phyloP scores from a whole-genome alignment of 177 flowering plant species.

The Tripterygium wilfordii region DNA sequence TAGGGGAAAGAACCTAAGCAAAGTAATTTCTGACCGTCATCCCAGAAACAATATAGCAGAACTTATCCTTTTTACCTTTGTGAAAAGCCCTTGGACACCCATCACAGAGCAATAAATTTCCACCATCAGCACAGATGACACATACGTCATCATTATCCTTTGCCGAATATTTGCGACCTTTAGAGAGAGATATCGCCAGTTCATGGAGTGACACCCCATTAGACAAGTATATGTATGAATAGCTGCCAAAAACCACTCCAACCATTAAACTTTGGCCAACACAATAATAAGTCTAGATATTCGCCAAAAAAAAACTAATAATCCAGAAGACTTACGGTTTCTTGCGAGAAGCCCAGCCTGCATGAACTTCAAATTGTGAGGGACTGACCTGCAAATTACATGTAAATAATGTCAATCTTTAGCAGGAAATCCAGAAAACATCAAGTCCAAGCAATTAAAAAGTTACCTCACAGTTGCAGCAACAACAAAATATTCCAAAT shows the following conservation, averaged over 20 bases:
- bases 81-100: constrained; percentile 97
- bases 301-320: too few species aligned
- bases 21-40: too few species aligned
- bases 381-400: constrained; percentile 69
- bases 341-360: constrained; percentile 81
- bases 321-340: constrained; percentile 90
- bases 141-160: constrained; percentile 74
- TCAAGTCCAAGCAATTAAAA: neutral
- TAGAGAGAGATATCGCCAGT: constrained; percentile 64
- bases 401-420: neutral
- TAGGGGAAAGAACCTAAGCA: too few species aligned
- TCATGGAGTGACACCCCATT: constrained; percentile 98
- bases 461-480: constrained; percentile 67
- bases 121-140: constrained; percentile 84
- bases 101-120: constrained; percentile 87
- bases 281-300: too few species aligned
- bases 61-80: constrained; percentile 57
- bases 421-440: neutral
- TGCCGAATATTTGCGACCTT: constrained; percentile 48
- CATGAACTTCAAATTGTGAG: constrained; percentile 92
- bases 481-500: constrained; percentile 64
- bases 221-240: constrained; percentile 74
- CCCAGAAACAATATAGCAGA: neutral
- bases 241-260: constrained; percentile 48
- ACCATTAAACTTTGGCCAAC: too few species aligned